Percentiles rank a stretch among this genome's conserved stretches.
phyloP scores from a whole-genome alignment of 805 yeast species.

The Yarrowia sp. region DNA sequence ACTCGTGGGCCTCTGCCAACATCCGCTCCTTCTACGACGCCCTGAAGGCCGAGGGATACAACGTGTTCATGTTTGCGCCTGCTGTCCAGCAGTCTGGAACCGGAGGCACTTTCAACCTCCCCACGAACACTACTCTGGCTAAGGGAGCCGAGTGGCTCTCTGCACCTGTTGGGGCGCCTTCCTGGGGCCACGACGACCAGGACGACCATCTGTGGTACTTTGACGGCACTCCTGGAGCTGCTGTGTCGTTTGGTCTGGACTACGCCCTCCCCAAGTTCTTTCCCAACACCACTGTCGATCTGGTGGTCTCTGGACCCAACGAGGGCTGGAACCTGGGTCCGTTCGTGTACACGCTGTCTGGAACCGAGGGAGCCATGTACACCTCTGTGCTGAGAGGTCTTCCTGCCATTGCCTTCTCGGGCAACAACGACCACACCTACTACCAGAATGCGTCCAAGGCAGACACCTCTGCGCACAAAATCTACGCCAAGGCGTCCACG shows the following conservation, averaged over 20 bases:
- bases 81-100: neutral
- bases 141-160: neutral
- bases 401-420: neutral
- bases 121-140: neutral
- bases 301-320: neutral
- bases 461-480: neutral
- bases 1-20: neutral
- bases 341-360: neutral
- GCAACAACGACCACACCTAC: neutral
- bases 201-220: neutral
- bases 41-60: neutral
- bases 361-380: neutral
- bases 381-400: neutral
- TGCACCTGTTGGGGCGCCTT: neutral
- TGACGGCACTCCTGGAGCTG: slow-evolving; percentile 1
- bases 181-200: neutral
- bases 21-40: neutral
- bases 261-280: neutral
- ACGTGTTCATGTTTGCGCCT: neutral
- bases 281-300: neutral
- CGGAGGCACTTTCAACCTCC: neutral
- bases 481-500: neutral
- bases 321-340: neutral
- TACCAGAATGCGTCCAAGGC: neutral
- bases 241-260: neutral